These are phyloP conservation scores for Didymosphaeria variabile DNA, from an alignment of 2,329 filamentous ascomycete genomes.

Conservation along the genomic window DNA sequence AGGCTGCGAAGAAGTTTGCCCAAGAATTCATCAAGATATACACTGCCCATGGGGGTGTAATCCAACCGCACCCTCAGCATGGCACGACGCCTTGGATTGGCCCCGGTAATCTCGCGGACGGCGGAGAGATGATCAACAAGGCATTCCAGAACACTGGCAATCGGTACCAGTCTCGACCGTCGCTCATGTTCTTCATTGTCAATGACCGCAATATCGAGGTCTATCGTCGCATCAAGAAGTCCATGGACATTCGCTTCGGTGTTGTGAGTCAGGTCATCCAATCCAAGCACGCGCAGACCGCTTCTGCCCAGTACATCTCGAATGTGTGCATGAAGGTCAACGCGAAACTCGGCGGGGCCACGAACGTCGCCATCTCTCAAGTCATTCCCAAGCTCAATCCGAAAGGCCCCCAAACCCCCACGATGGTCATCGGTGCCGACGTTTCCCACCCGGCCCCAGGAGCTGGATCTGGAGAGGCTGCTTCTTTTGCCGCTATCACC, in stretches of 20 bases:
- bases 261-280: conserved; percentile 86
- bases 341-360: conserved; percentile 88
- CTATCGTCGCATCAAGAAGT: conserved; percentile 91
- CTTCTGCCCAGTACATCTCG: conserved; percentile 83
- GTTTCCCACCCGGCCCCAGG: conserved; percentile 83
- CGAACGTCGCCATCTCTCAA: conserved; percentile 61
- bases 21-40: conserved; percentile 70
- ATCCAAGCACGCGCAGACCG: conserved; percentile 71
- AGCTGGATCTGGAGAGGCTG: conserved; percentile 53
- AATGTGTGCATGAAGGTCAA: conserved; percentile 98
- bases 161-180: conserved; percentile 66
- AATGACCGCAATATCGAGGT: conserved; percentile 73
- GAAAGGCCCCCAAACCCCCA: conserved; percentile 49
- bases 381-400: conserved; percentile 41
- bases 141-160: conserved; percentile 66
- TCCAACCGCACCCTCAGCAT: conserved; percentile 48
- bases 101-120: conserved; percentile 41
- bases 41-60: conserved; percentile 66
- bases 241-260: conserved; percentile 84
- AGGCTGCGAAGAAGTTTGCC: conserved; percentile 62
- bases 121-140: conserved; percentile 63
- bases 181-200: conserved; percentile 83
- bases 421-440: conserved; percentile 89
- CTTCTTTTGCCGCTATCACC: conserved; percentile 86
- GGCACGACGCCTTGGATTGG: conserved; percentile 45